Percentiles rank a stretch among this genome's conserved stretches.
Evolutionary conservation across 2,329 filamentous ascomycete genomes (phyloP).

Genomic region (Parastagonospora avenae): DNA sequence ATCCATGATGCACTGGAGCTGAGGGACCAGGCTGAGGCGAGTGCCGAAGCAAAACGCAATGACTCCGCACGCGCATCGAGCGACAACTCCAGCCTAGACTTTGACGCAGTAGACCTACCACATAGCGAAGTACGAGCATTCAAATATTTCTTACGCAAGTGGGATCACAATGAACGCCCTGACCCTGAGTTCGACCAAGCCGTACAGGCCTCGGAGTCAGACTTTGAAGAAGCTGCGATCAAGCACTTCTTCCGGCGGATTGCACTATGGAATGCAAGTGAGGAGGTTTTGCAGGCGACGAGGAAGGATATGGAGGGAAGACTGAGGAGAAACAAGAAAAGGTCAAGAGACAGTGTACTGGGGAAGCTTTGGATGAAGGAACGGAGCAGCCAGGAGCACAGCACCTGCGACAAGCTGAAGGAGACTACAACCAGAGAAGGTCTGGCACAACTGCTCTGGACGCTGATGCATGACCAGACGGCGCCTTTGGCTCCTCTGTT

Average conservation of each 20-base stretch:
- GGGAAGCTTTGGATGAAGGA: slow-evolving; percentile 20
- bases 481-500: slow-evolving; percentile 15
- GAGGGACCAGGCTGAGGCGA: slow-evolving; percentile 7
- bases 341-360: slow-evolving; percentile 13
- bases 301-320: slow-evolving; percentile 13
- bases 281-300: slow-evolving; percentile 16
- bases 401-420: slow-evolving; percentile 21
- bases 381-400: slow-evolving; percentile 9
- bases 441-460: slow-evolving; percentile 31
- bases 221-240: slow-evolving; percentile 23
- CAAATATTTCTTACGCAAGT: slow-evolving; percentile 24
- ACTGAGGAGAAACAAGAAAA: slow-evolving; percentile 5
- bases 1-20: slow-evolving; percentile 20
- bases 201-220: slow-evolving; percentile 5
- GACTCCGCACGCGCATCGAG: slow-evolving; percentile 9
- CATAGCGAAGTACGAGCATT: slow-evolving; percentile 30
- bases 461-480: slow-evolving; percentile 21
- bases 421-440: slow-evolving; percentile 29
- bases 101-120: slow-evolving; percentile 14
- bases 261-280: slow-evolving; percentile 23
- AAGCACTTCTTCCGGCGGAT: slow-evolving; percentile 31
- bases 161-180: slow-evolving; percentile 16
- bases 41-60: slow-evolving; percentile 3
- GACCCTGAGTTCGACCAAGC: slow-evolving; percentile 24
- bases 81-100: slow-evolving; percentile 20